Evolutionary conservation across 2,329 filamentous ascomycete species (phyloP).

Genomic region (Talaromyces sp.): DNA sequence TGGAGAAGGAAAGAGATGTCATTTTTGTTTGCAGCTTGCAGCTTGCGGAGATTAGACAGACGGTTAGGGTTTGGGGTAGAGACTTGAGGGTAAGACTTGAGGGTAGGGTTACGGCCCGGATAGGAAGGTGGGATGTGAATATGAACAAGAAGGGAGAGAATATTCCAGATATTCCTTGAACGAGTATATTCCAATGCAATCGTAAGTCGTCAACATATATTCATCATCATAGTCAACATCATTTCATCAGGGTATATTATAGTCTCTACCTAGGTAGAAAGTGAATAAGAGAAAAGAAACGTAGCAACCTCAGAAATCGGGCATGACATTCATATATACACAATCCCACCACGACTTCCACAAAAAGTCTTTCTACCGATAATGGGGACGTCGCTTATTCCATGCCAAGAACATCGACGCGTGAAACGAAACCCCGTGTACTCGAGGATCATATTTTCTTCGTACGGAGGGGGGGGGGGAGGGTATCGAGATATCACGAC

Average conservation of each 20-base stretch:
- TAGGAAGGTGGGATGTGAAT: neutral
- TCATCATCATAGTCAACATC: neutral
- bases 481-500: neutral
- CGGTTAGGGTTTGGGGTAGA: conserved; percentile 2
- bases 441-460: neutral
- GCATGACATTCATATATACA: conserved; percentile 8
- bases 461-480: too few relatives aligned
- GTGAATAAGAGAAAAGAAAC: neutral
- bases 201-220: neutral
- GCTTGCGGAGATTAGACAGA: neutral
- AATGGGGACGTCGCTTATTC: neutral
- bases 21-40: neutral
- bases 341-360: neutral
- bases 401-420: conserved; percentile 9
- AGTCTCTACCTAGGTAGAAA: neutral
- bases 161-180: conserved; percentile 11
- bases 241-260: neutral
- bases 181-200: neutral
- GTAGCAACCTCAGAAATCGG: conserved; percentile 1
- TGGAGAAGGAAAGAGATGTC: conserved; percentile 26
- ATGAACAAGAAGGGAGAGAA: neutral
- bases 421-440: neutral
- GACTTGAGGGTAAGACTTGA: neutral
- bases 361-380: neutral
- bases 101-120: neutral